A percentile compares a stretch with the other conserved stretches of the same genome.
Conservation (phyloP, 495 filamentous ascomycete genomes). For the Neurospora sp. region DNA sequence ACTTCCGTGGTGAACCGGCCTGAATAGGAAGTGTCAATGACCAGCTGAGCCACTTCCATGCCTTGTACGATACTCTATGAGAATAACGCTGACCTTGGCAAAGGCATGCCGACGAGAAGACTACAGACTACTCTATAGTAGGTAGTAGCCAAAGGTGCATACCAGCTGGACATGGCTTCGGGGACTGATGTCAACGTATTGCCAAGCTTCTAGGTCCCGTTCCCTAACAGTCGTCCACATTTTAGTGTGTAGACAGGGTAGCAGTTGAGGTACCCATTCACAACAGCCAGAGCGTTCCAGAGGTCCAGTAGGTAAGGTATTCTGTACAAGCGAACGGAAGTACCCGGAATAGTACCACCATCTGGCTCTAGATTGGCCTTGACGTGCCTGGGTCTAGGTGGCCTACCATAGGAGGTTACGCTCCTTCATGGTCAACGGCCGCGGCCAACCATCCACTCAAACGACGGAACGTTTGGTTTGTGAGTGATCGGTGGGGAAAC, state of each 20-base stretch:
- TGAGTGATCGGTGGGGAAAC: not conserved
- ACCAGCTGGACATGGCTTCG: not conserved
- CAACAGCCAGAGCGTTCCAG: not conserved
- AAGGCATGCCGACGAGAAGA: not conserved
- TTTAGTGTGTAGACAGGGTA: not conserved
- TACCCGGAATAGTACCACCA: not conserved
- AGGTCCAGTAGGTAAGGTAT: not conserved
- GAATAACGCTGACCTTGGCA: not conserved
- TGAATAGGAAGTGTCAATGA: not conserved
- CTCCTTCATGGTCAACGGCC: not conserved
- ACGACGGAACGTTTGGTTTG: not conserved
- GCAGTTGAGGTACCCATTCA: not conserved
- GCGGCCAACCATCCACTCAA: not conserved
- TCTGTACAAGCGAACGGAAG: not conserved
- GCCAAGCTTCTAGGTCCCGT: not conserved
- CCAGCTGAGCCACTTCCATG: not conserved
- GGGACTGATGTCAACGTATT: not conserved
- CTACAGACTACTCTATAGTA: not conserved
- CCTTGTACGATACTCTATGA: not conserved
- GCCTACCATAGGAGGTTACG: not conserved
- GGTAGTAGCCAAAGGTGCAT: not conserved
- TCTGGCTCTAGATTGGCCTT: not conserved
- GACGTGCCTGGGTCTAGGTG: not conserved
- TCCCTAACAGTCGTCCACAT: not conserved
- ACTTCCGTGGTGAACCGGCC: not conserved